Percentiles rank a stretch among this genome's conserved stretches.
Conservation (phyloP, 2,329 filamentous ascomycete species). For the Fusarium verrucosum region DNA sequence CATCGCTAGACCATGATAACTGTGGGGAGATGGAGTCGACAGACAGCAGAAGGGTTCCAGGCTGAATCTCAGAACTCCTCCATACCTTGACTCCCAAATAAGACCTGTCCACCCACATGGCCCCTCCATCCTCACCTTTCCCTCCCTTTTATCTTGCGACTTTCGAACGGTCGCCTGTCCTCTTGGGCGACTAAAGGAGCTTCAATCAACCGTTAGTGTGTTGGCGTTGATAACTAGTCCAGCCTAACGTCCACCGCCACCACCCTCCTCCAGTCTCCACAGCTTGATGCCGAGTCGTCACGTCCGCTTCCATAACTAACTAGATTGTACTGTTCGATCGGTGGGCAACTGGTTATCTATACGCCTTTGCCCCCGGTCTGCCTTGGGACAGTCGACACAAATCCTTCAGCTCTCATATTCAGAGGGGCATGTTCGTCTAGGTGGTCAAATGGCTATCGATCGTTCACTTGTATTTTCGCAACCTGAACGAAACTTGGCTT, state of each 20-base stretch:
- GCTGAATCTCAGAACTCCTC: constrained; percentile 41
- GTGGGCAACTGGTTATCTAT: constrained; percentile 23
- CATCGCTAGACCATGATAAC: constrained; percentile 34
- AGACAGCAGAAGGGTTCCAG: constrained; percentile 32
- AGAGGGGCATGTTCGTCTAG: constrained; percentile 12
- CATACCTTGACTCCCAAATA: constrained; percentile 46
- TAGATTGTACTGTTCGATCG: constrained; percentile 28
- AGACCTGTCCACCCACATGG: constrained; percentile 46
- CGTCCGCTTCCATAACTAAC: constrained; percentile 31
- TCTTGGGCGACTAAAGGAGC: constrained; percentile 40
- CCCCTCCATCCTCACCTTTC: constrained; percentile 46
- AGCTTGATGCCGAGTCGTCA: constrained; percentile 37
- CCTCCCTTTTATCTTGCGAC: constrained; percentile 39
- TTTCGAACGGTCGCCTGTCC: constrained; percentile 39
- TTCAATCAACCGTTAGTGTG: constrained; percentile 46
- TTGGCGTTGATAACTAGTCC: constrained; percentile 43
- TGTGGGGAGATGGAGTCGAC: constrained; percentile 45
- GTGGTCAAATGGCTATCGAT: constrained; percentile 58
- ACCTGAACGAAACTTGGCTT: constrained; percentile 55
- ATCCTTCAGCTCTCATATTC: constrained; percentile 10
- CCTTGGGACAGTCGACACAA: constrained; percentile 6
- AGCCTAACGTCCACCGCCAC: constrained; percentile 42
- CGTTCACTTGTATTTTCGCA: constrained; percentile 53
- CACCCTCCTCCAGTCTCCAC: constrained; percentile 42
- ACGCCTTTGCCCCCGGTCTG: constrained; percentile 24